Evolutionary conservation across 2,329 filamentous ascomycete genomes (phyloP), one percentile per base, ranked within the genome.

Genomic region (Elsinoe ampelina): DNA sequence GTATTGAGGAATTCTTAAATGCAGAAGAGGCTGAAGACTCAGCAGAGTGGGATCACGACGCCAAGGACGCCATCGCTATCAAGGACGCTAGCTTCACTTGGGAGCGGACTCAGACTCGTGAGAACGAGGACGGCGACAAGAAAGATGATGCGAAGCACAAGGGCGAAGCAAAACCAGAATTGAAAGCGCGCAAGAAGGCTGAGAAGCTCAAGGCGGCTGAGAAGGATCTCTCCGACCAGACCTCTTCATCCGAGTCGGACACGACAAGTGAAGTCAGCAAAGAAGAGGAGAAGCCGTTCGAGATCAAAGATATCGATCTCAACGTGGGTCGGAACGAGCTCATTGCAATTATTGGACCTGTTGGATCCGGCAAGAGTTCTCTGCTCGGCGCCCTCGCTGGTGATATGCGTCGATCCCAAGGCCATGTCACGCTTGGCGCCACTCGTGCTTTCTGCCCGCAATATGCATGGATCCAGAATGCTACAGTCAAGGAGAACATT

Each of bases 381-480:
- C 73, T 98, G 1, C 80, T 98, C 2, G 87, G 89, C 34, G 90
- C 92, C 0, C 74, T 98, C 45, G 92, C 91, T 1, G 92, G 93
- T 20, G 92, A 97, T 61, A 97, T 97, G 92, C 83, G 90, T 43
- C 86, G 85, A 68, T 95, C 87, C 0, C 74, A 73, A 2, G 90
- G 90, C 10, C 79, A 85, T 36, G 80, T 95, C 5, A 79, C 82
- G 0, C 80, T 93, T 63, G 88, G 91, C 39, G 89, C 89, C 0
- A 85, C 83, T 2, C 79, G 91, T 60, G 89, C 92, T 0, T 96
- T 95, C 65, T 97, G 93, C 62, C 92, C 92, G 0, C 92, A 98
- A 68, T 95, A 95, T 66, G 89, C 93, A 0, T 98, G 93, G 93
- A 95, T 98, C 50, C 92, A 97, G 67, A 97, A 97, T 66, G 80